Base-by-base conservation (phyloP, 495 filamentous ascomycete species). In the Cercophora sp. region DNA sequence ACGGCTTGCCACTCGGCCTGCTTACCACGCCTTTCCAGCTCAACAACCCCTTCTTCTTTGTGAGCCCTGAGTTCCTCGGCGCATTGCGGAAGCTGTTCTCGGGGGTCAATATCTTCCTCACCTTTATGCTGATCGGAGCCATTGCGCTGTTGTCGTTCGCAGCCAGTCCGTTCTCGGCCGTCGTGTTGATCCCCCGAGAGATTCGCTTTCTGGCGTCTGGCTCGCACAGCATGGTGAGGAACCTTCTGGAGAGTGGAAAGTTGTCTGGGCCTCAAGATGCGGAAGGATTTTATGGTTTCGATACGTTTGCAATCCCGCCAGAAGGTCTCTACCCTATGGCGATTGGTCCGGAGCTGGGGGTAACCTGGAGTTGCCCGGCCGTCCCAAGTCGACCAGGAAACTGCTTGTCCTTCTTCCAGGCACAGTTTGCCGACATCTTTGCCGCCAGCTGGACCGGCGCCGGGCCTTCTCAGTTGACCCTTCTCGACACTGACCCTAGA, bases 11-110 rank as follows among this genome's bases (percentile, higher is more conserved):
- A 4, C 29, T 45, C 2, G 50, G 50, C 1, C 20, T 45, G 13
- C 24, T 53, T 20, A 45, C 41, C 0, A 19, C 50, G 3, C 39
- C 50, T 0, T 53, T 43, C 15, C 40, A 46, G 29, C n/a, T 46
- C 19, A 29, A 19, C 22, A 29, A 23, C 8, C 50, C 50, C 1
- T 23, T 46, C 13, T 53, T 45, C 11, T 35, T 53, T 2, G 6
- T 53, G 16, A 36, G 18, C 40, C 23, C 39, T 1, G 29, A 31
- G 3, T 53, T 53, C 18, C 4, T 29, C 25, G 43, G 36, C 29
- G 13, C 29, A 13, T 13, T 32, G 29, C 6, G 29, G 13, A 13
- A 6, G 29, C 29, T 32, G 8, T 13, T 32, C 6, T 32, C 29
- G 13, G 13, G 8, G 29, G 13, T 6, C 6, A 6, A 6, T 13